Evolutionary conservation across 805 yeast species (phyloP), one percentile per base, ranked within the genome.

Genomic region (Sugiyamaella floridensis): DNA sequence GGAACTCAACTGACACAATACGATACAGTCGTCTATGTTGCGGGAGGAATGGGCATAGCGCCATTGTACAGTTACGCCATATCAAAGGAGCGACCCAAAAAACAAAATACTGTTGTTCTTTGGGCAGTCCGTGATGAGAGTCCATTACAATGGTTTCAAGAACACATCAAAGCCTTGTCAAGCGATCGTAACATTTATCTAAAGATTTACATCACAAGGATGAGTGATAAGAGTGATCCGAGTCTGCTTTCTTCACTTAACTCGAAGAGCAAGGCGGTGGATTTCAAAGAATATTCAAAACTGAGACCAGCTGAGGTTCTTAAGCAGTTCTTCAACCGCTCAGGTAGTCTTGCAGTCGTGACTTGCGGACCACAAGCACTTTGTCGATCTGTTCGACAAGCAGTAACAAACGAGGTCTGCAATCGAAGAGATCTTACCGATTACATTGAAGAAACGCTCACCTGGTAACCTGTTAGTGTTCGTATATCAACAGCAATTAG

Each of bases 401-500:
- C 75, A 3, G 75, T 82, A 6, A 71, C 76, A 0, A 58, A 68
- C n/a, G 65, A 73, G 41, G 63, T 83, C 32, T 66, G 66, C 12
- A 57, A 66, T 29, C 67, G 73, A 22, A 67, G 69, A 1, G 71
- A 75, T 48, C 71, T 83, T 48, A 75, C 86, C 15, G 88, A 84
- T 53, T 80, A 80, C 62, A 78, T 72, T 63, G 93, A 86, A 63
- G 89, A 85, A 64, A 69, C 82, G 45, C 87, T 83, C 67, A 72
- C 76, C 14, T 85, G 92, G 92, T 80, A 62, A 55, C 18, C 12
- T 11, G 34, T 11, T 3, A 32, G n/a, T 32, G n/a, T 32, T 2
- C 12, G 37, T 32, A 32, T 32, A 32, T 32, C 6, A 32, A 14
- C 37, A 11, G 37, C 12, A 32, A 29, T 11, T 32, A 22, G 26